Percentiles rank a stretch among this genome's conserved stretches.
Evolutionary conservation across 2,329 filamentous ascomycete species (phyloP).

Genomic region (Pestalotiopsis sp.): DNA sequence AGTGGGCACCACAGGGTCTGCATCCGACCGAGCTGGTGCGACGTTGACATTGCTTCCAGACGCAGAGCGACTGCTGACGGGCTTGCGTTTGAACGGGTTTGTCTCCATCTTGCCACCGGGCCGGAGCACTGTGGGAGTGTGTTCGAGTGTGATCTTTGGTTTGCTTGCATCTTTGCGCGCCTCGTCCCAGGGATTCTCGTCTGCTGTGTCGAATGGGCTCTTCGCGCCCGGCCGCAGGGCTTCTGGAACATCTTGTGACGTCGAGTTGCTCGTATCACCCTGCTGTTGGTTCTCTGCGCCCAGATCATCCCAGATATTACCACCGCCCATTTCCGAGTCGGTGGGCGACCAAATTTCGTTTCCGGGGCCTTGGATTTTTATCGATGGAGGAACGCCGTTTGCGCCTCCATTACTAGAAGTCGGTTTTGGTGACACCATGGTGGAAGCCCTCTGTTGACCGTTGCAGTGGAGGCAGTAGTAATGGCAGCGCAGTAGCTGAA

Average conservation of each 20-base stretch:
- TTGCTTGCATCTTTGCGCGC: slow-evolving; percentile 7
- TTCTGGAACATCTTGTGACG: slow-evolving; percentile 28
- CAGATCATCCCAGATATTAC: slow-evolving; percentile 29
- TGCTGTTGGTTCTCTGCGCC: slow-evolving; percentile 19
- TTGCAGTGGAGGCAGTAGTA: background rate
- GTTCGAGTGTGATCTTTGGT: slow-evolving; percentile 20
- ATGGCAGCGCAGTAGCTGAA: background rate
- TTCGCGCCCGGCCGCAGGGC: slow-evolving; percentile 33
- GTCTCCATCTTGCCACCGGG: slow-evolving; percentile 42
- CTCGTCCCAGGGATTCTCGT: slow-evolving; percentile 39
- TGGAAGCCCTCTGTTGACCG: slow-evolving; percentile 12
- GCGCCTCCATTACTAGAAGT: slow-evolving; percentile 29
- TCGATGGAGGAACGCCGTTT: slow-evolving; percentile 22
- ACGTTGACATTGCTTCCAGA: slow-evolving; percentile 17
- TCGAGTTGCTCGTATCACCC: slow-evolving; percentile 4
- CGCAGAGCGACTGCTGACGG: slow-evolving; percentile 22
- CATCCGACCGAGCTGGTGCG: slow-evolving; percentile 16
- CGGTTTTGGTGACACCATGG: slow-evolving; percentile 45
- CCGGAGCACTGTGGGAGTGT: slow-evolving; percentile 32
- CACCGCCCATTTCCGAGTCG: slow-evolving; percentile 32
- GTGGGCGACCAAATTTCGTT: slow-evolving; percentile 33
- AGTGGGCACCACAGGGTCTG: slow-evolving; percentile 25
- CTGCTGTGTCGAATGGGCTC: slow-evolving; percentile 30
- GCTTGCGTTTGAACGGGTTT: slow-evolving; percentile 58
- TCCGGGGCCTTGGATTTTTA: slow-evolving; percentile 28